phyloP scores from a whole-genome alignment of 371 early-diverging fungal species.

The Ordospora pajunii region DNA sequence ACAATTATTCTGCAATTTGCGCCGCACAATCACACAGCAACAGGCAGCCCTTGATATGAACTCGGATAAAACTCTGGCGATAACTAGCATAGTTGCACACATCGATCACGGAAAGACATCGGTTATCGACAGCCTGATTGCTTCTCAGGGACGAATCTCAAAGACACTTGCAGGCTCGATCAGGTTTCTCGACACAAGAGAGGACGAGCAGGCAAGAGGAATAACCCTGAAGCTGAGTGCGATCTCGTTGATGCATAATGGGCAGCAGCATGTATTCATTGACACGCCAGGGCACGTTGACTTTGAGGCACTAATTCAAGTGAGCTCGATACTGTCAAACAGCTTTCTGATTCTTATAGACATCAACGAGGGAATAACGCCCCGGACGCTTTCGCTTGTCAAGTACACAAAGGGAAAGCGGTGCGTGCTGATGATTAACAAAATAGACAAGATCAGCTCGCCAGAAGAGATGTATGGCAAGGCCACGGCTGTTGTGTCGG shows the following conservation, averaged over 20 bases:
- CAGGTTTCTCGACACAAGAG: conserved; percentile 89
- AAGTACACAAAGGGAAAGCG: conserved; percentile 67
- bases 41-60: too few relatives aligned
- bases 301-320: conserved; percentile 87
- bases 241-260: conserved; percentile 75
- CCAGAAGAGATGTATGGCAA: neutral
- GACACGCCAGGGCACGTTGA: conserved; percentile 99
- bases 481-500: conserved; percentile 9
- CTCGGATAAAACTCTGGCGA: neutral
- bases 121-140: conserved; percentile 84
- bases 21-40: neutral
- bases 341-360: conserved; percentile 91
- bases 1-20: neutral
- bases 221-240: conserved; percentile 97
- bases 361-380: conserved; percentile 83
- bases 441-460: conserved; percentile 71
- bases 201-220: conserved; percentile 95
- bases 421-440: conserved; percentile 89
- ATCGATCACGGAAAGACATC: conserved; percentile 98
- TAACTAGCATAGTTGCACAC: conserved; percentile 75
- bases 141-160: conserved; percentile 90
- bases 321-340: conserved; percentile 86
- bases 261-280: conserved; percentile 64
- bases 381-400: conserved; percentile 53
- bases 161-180: conserved; percentile 86